phyloP scores from a whole-genome alignment of 352 stramenopile genomes.

The Phytopythium oedochilum region DNA sequence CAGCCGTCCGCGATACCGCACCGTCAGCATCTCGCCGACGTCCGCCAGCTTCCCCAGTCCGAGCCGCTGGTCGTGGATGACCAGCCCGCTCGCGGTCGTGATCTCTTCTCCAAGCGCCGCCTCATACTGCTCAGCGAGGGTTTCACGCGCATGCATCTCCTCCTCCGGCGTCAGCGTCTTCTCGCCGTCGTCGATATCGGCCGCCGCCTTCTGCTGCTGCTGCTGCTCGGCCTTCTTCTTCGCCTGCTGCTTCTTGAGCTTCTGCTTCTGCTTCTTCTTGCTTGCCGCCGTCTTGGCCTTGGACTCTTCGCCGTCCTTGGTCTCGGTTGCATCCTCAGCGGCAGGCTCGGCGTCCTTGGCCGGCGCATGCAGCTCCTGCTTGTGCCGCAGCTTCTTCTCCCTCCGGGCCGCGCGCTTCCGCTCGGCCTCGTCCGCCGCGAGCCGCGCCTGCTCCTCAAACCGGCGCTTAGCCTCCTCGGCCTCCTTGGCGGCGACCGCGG shows the following conservation, averaged over 20 bases:
- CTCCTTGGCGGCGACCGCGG: conserved; percentile 24
- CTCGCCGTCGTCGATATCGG: conserved; percentile 14
- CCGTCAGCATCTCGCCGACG: conserved; percentile 64
- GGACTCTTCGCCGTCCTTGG: conserved; percentile 6
- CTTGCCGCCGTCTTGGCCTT: too few relatives aligned
- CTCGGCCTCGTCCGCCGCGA: conserved; percentile 8
- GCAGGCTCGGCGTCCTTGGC: conserved; percentile 9
- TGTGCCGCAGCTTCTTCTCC: conserved; percentile 14
- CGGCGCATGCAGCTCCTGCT: conserved; percentile 20
- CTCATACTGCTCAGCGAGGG: conserved; percentile 47
- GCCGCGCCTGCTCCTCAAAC: conserved; percentile 16
- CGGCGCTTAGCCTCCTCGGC: conserved; percentile 14
- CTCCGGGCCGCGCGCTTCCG: conserved; percentile 9
- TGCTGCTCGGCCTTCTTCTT: conserved; percentile 5
- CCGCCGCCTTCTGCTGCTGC: conserved; percentile 4
- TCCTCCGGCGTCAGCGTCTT: conserved; percentile 20
- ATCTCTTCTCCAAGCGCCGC: conserved; percentile 45
- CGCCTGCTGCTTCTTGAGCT: conserved; percentile 15
- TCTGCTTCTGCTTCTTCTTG: conserved; percentile 13
- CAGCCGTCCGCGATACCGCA: conserved; percentile 61
- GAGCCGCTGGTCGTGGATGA: conserved; percentile 47
- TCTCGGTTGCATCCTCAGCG: background rate
- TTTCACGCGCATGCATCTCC: conserved; percentile 35
- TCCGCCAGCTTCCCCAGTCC: conserved; percentile 46
- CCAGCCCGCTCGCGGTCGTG: conserved; percentile 45